phyloP scores from a whole-genome alignment of 352 stramenopile genomes.

The Phytophthora citricola region DNA sequence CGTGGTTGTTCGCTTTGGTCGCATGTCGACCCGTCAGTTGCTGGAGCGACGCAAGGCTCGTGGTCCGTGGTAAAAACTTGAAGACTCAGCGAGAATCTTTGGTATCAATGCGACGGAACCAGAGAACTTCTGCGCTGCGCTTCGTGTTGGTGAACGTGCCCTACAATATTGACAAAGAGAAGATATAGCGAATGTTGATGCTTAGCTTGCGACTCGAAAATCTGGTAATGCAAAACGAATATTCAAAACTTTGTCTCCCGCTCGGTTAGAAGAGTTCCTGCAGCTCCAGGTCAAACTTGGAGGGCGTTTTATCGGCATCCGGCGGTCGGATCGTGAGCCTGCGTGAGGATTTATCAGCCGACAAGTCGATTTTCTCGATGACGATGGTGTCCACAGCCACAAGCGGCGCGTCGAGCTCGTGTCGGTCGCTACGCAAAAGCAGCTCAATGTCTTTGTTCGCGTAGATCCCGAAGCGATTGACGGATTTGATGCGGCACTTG shows the following conservation, averaged over 20 bases:
- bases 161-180: conserved; percentile 13
- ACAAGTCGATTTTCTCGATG: conserved; percentile 73
- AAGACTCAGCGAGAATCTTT: conserved; percentile 1
- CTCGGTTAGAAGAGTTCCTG: conserved; percentile 69
- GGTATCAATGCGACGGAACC: conserved; percentile 1
- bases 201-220: not conserved
- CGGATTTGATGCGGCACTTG: conserved; percentile 77
- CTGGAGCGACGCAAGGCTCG: conserved; percentile 44
- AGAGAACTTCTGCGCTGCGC: not conserved
- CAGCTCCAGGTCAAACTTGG: conserved; percentile 65
- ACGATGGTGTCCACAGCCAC: conserved; percentile 72
- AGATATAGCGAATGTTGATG: not conserved
- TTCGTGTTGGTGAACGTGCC: conserved; percentile 12
- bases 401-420: conserved; percentile 41
- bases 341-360: conserved; percentile 60
- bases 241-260: not conserved
- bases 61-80: conserved; percentile 29
- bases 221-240: conserved; percentile 12
- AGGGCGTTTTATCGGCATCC: conserved; percentile 24
- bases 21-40: conserved; percentile 49
- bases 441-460: conserved; percentile 65
- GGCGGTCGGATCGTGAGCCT: conserved; percentile 60
- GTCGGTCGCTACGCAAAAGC: conserved; percentile 39
- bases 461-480: conserved; percentile 72
- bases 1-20: conserved; percentile 84